Evolutionary conservation across 2,329 filamentous ascomycete species (phyloP).

Genomic region (Tolypocladium ophioglossoides): DNA sequence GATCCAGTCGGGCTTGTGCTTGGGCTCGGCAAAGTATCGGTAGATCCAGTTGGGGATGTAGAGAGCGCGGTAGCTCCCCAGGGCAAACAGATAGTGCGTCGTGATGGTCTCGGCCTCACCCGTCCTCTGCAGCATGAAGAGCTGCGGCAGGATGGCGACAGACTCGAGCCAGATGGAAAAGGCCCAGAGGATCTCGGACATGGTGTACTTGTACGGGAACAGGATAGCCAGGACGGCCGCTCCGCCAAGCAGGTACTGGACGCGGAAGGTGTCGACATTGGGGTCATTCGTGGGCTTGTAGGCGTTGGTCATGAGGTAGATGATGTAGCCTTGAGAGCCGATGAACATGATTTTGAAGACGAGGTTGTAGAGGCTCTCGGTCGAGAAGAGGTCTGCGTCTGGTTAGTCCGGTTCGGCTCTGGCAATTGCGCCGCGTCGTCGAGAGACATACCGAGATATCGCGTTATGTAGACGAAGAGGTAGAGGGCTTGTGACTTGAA

Average conservation of each 20-base stretch:
- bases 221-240: constrained; percentile 69
- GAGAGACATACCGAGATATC: constrained; percentile 64
- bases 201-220: constrained; percentile 75
- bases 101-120: constrained; percentile 99
- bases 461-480: constrained; percentile 82
- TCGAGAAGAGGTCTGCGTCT: constrained; percentile 69
- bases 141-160: constrained; percentile 90
- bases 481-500: constrained; percentile 98
- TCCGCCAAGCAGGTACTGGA: constrained; percentile 83
- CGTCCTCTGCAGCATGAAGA: constrained; percentile 96
- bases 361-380: constrained; percentile 79
- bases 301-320: constrained; percentile 95
- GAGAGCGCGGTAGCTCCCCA: constrained; percentile 81
- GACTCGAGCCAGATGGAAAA: constrained; percentile 98
- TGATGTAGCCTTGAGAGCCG: constrained; percentile 77
- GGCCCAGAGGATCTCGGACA: constrained; percentile 86
- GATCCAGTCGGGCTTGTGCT: constrained; percentile 71
- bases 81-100: constrained; percentile 90
- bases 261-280: constrained; percentile 93
- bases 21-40: constrained; percentile 65
- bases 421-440: background rate
- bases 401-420: background rate
- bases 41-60: constrained; percentile 99
- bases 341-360: constrained; percentile 96
- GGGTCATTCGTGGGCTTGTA: constrained; percentile 97